Conservation (phyloP, 2,329 filamentous ascomycete genomes). For the Magnaporthiopsis incrustans region DNA sequence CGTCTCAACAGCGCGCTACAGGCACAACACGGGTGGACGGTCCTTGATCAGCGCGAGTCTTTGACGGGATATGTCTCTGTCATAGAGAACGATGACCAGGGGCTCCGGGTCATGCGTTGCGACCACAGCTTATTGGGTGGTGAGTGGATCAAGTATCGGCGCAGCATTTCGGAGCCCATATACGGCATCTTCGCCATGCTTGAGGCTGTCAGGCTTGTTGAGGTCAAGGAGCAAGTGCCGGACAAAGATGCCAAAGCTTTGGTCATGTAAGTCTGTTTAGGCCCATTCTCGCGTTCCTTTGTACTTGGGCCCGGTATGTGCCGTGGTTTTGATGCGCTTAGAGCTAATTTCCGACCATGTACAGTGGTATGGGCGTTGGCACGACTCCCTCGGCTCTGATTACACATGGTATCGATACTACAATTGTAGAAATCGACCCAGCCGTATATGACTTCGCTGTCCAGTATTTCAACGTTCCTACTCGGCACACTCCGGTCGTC, state of each 20-base stretch:
- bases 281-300: background rate
- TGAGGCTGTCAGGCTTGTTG: constrained; percentile 78
- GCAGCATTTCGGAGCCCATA: constrained; percentile 65
- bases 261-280: constrained; percentile 60
- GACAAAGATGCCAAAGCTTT: constrained; percentile 71
- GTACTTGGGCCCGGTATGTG: background rate
- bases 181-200: constrained; percentile 96
- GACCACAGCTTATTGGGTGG: constrained; percentile 92
- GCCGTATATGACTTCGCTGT: constrained; percentile 75
- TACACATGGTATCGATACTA: constrained; percentile 82
- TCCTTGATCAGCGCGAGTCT: constrained; percentile 78
- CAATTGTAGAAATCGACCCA: constrained; percentile 90
- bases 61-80: constrained; percentile 90
- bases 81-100: constrained; percentile 61
- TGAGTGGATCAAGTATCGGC: constrained; percentile 64
- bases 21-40: constrained; percentile 54
- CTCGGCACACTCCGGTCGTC: constrained; percentile 62
- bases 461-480: constrained; percentile 64
- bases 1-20: constrained; percentile 59
- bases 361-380: constrained; percentile 80
- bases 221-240: constrained; percentile 42
- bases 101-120: constrained; percentile 78
- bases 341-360: constrained; percentile 12
- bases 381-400: constrained; percentile 84
- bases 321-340: constrained; percentile 9